Evolutionary conservation across 371 early-diverging fungal species (phyloP).

Genomic region (Capillidium rhysosporum): DNA sequence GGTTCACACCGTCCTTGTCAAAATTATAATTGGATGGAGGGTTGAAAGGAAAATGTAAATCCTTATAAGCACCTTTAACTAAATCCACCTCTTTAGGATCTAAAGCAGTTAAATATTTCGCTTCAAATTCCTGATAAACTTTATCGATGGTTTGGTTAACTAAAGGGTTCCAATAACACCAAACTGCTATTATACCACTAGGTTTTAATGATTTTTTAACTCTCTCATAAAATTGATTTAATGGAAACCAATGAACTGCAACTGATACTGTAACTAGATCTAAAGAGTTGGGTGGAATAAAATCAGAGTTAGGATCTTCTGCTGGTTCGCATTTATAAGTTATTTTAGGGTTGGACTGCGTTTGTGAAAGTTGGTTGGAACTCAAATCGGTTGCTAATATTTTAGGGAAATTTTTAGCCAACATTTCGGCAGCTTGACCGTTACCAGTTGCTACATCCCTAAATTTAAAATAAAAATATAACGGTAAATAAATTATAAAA

Average conservation of each 20-base stretch:
- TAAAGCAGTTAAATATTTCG: neutral
- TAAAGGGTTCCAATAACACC: neutral
- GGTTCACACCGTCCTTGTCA: neutral
- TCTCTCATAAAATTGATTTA: neutral
- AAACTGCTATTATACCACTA: slow-evolving; percentile 3
- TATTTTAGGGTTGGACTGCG: neutral
- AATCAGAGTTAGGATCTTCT: neutral
- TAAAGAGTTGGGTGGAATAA: neutral
- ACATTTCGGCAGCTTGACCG: neutral
- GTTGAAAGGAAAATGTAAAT: neutral
- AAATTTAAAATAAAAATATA: neutral
- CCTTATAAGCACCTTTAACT: neutral
- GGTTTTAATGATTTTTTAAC: slow-evolving; percentile 1
- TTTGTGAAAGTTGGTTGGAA: neutral
- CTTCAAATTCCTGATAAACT: neutral
- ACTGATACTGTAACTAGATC: slow-evolving; percentile 5
- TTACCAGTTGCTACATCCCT: slow-evolving; percentile 6
- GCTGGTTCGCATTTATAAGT: neutral
- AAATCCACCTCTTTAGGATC: neutral
- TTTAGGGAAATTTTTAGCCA: neutral
- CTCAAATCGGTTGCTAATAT: slow-evolving; percentile 2
- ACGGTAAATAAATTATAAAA: too few species aligned
- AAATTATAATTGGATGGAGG: neutral
- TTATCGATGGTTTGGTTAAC: neutral
- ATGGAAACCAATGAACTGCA: slow-evolving; percentile 4